Conservation (phyloP, 164 flowering plant species). For the Dillenia suffruticosa region DNA sequence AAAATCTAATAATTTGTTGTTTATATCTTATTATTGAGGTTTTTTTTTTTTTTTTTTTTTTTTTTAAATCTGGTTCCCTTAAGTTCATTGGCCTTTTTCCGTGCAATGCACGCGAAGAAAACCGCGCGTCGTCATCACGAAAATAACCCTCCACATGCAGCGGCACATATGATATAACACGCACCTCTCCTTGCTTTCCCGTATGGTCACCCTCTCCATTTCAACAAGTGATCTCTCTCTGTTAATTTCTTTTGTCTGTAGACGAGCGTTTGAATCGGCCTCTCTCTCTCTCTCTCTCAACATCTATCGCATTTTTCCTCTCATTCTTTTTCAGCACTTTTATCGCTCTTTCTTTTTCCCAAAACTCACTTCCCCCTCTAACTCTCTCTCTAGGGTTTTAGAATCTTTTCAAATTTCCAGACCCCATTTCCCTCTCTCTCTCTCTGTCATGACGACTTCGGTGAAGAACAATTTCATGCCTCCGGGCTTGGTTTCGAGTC, state of each 20-base stretch:
- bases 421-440: slow-evolving; percentile 1
- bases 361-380: slow-evolving; percentile 2
- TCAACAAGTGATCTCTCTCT: slow-evolving; percentile 6
- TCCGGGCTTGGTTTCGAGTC: slow-evolving; percentile 77
- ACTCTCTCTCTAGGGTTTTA: slow-evolving; percentile 32
- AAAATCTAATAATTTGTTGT: too few species aligned
- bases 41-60: too few species aligned
- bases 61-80: too few species aligned
- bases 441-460: slow-evolving; percentile 34
- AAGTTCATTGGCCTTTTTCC: too few species aligned
- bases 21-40: too few species aligned
- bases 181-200: too few species aligned
- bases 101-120: too few species aligned
- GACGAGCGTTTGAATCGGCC: slow-evolving; percentile 3
- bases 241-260: neutral
- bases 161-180: too few species aligned
- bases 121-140: too few species aligned
- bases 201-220: slow-evolving; percentile 2
- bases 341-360: slow-evolving; percentile 8
- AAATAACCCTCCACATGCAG: too few species aligned
- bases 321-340: slow-evolving; percentile 5
- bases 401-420: slow-evolving; percentile 1
- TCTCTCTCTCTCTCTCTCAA: neutral
- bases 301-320: neutral
- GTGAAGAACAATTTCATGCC: slow-evolving; percentile 64